Percentiles rank a stretch among this genome's conserved stretches.
Evolutionary conservation across 306 rosid genomes (phyloP).

Genomic region (Dryas drummondii): DNA sequence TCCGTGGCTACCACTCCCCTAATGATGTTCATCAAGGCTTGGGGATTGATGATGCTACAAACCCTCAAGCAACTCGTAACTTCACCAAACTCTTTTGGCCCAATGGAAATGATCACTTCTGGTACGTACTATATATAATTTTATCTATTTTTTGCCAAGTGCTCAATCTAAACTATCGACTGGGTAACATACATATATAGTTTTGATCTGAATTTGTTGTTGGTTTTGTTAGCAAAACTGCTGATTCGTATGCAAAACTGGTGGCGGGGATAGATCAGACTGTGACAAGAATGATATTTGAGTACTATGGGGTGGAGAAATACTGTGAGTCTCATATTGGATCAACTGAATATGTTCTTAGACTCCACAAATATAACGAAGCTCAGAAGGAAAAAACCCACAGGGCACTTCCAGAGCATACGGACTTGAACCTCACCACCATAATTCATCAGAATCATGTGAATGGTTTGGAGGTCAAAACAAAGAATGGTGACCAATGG

Average conservation of each 20-base stretch:
- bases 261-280: constrained; percentile 10
- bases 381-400: neutral
- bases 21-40: neutral
- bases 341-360: neutral
- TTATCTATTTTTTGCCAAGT: too few species aligned
- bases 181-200: too few species aligned
- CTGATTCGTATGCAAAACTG: constrained; percentile 2
- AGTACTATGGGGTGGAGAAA: constrained; percentile 9
- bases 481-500: constrained; percentile 17
- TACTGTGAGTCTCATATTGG: neutral
- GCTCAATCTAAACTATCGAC: too few species aligned
- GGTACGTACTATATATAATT: neutral
- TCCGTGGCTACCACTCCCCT: constrained; percentile 17
- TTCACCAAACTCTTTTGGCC: constrained; percentile 21
- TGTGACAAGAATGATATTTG: constrained; percentile 27
- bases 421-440: constrained; percentile 14
- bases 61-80: neutral
- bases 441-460: constrained; percentile 18
- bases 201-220: neutral
- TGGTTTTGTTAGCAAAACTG: constrained; percentile 14
- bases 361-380: neutral
- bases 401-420: constrained; percentile 15
- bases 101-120: constrained; percentile 1
- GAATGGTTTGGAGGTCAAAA: constrained; percentile 23
- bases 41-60: constrained; percentile 17